Conservation (phyloP, 1,284 basidiomycete genomes). For the Boletus holoroseus region DNA sequence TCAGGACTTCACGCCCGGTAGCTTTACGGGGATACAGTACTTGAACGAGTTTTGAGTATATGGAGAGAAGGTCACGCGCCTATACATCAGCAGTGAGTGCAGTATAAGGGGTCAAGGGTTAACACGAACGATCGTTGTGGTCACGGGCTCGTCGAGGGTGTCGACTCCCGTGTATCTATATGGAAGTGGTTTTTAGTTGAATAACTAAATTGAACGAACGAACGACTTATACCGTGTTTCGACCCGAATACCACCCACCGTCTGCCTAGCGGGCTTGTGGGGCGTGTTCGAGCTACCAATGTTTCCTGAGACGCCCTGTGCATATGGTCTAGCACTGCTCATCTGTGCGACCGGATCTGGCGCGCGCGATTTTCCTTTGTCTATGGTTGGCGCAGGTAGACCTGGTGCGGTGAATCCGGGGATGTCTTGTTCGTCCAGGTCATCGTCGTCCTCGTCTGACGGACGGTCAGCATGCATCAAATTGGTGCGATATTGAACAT, state of each 20-base stretch:
- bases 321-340: slow-evolving; percentile 30
- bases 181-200: background rate
- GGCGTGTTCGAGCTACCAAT: slow-evolving; percentile 53
- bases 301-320: slow-evolving; percentile 57
- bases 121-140: slow-evolving; percentile 75
- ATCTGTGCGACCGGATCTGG: slow-evolving; percentile 52
- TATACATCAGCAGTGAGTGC: slow-evolving; percentile 33
- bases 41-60: slow-evolving; percentile 88
- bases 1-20: slow-evolving; percentile 72
- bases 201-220: background rate
- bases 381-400: slow-evolving; percentile 38
- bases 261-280: slow-evolving; percentile 48
- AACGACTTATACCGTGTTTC: slow-evolving; percentile 69
- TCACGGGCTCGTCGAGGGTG: slow-evolving; percentile 88
- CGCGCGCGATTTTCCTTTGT: slow-evolving; percentile 68
- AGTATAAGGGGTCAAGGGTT: slow-evolving; percentile 4
- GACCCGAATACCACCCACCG: slow-evolving; percentile 76
- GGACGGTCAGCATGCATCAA: slow-evolving; percentile 2
- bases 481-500: slow-evolving; percentile 1
- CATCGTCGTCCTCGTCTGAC: slow-evolving; percentile 65
- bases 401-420: slow-evolving; percentile 68
- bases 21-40: slow-evolving; percentile 83
- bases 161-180: slow-evolving; percentile 73
- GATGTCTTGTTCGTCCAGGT: slow-evolving; percentile 72
- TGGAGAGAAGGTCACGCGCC: slow-evolving; percentile 83